Conservation (phyloP, 2,329 filamentous ascomycete species). For the Xylaria multiplex region DNA sequence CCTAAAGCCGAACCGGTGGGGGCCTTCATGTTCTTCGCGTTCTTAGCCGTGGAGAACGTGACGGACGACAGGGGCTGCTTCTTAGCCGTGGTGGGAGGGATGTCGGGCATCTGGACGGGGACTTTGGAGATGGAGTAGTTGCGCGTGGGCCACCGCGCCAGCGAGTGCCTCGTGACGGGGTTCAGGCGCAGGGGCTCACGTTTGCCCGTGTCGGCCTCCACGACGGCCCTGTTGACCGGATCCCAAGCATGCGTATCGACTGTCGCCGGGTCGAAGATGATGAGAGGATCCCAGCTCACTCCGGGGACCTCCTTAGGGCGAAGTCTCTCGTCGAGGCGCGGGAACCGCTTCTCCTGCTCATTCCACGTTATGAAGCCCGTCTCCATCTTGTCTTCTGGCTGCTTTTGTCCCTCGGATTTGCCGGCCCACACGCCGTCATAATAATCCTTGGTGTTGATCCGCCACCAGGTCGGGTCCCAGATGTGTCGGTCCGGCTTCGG, state of each 20-base stretch:
- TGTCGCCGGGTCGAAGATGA: slow-evolving; percentile 24
- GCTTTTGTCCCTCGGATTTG: slow-evolving; percentile 10
- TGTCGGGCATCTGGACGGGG: slow-evolving; percentile 31
- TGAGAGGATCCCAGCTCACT: neutral
- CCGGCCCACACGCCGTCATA: slow-evolving; percentile 23
- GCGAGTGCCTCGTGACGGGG: slow-evolving; percentile 37
- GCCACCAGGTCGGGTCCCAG: slow-evolving; percentile 38
- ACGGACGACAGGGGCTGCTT: slow-evolving; percentile 16
- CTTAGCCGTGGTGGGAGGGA: slow-evolving; percentile 15
- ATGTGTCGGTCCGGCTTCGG: slow-evolving; percentile 18
- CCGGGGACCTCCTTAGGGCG: slow-evolving; percentile 5
- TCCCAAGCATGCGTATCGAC: slow-evolving; percentile 36
- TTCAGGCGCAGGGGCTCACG: slow-evolving; percentile 31
- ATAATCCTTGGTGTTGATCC: neutral
- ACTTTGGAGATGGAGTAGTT: slow-evolving; percentile 13
- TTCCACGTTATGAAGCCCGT: slow-evolving; percentile 39
- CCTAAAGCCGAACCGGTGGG: neutral
- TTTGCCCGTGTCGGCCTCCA: slow-evolving; percentile 24
- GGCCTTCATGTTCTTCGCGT: neutral
- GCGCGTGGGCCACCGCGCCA: slow-evolving; percentile 31
- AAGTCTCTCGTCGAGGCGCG: slow-evolving; percentile 24
- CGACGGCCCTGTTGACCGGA: slow-evolving; percentile 28
- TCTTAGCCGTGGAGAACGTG: neutral
- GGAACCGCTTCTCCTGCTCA: slow-evolving; percentile 36
- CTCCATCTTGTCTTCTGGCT: slow-evolving; percentile 23